A percentile compares a stretch with the other conserved stretches of the same genome.
phyloP scores from a whole-genome alignment of 768 basidiomycete species.

The Kwoniella europaea region DNA sequence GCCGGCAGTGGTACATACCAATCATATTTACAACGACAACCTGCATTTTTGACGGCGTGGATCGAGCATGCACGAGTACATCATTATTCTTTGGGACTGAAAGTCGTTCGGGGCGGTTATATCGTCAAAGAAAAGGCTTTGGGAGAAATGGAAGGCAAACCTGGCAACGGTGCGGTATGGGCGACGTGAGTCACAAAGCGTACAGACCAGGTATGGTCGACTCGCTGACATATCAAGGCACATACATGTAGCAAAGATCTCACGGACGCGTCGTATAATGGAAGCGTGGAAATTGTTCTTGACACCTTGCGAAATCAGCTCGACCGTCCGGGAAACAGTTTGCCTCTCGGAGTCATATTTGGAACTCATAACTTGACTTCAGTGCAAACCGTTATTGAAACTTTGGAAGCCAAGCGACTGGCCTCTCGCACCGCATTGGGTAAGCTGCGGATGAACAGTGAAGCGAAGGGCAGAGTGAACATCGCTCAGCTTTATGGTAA shows the following conservation, averaged over 20 bases:
- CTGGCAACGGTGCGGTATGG: slow-evolving; percentile 39
- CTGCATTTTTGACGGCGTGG: slow-evolving; percentile 67
- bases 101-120: slow-evolving; percentile 89
- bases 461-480: slow-evolving; percentile 4
- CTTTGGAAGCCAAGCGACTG: slow-evolving; percentile 1
- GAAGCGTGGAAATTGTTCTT: slow-evolving; percentile 57
- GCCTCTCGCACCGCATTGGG: slow-evolving; percentile 1
- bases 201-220: background rate
- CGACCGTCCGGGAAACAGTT: slow-evolving; percentile 6
- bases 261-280: slow-evolving; percentile 74
- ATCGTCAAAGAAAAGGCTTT: slow-evolving; percentile 67
- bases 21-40: slow-evolving; percentile 77
- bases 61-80: slow-evolving; percentile 68
- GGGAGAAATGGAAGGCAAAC: slow-evolving; percentile 26
- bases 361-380: slow-evolving; percentile 73
- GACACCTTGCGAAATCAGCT: slow-evolving; percentile 62
- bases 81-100: slow-evolving; percentile 77
- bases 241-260: slow-evolving; percentile 19
- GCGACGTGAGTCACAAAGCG: slow-evolving; percentile 18
- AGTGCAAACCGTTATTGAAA: background rate
- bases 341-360: slow-evolving; percentile 70
- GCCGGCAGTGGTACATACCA: slow-evolving; percentile 75
- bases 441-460: background rate
- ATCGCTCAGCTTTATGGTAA: slow-evolving; percentile 16
- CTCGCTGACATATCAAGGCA: background rate